Evolutionary conservation across 306 rosid genomes (phyloP), one percentile per base, ranked within the genome.

Genomic region (Ormosia semicastrata): DNA sequence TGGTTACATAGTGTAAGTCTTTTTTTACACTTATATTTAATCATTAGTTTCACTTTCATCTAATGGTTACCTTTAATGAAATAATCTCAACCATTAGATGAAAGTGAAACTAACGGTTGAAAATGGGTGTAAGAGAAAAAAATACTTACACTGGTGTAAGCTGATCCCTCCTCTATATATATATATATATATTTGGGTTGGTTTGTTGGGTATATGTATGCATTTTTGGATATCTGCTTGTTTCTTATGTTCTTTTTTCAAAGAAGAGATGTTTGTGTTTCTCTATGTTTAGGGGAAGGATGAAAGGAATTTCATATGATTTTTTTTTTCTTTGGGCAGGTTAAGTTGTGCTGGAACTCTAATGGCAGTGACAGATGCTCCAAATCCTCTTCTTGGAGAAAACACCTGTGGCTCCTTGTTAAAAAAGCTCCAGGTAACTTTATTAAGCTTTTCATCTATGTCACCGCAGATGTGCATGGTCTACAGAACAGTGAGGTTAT

Each of bases 361-460:
- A 82, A 94, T 92, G 98, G 96, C 92, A 8, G 92, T 88, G 41
- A 73, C 83, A 2, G 92, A 91, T 84, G 76, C 86, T 18, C 82
- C 87, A 81, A 89, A 82, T 67, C 93, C 97, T 60, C 88, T 88
- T 71, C 81, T 88, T 50, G 98, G 90, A 75, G 98, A 85, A 78
- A 74, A 69, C 52, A 88, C 96, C 15, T 94, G 98, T 11, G 89
- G 94, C 82, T 91, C 98, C 60, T 87, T 94, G 57, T 85, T 94
- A 69, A 89, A 89, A 75, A 94, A 94, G 84, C 87, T 94, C 34
- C 97, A 89, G 94, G 97, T 92, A 87, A 72, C 72, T 54, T 46
- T 40, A 46, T 69, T 68, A 29, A 46, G 66, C 49, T 63, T 34
- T 66, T 53, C 41, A 39, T 63, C 33, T 6, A 41, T 62, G 75